Base-by-base conservation (phyloP, 2,329 filamentous ascomycete genomes). In the Phoma sp. region DNA sequence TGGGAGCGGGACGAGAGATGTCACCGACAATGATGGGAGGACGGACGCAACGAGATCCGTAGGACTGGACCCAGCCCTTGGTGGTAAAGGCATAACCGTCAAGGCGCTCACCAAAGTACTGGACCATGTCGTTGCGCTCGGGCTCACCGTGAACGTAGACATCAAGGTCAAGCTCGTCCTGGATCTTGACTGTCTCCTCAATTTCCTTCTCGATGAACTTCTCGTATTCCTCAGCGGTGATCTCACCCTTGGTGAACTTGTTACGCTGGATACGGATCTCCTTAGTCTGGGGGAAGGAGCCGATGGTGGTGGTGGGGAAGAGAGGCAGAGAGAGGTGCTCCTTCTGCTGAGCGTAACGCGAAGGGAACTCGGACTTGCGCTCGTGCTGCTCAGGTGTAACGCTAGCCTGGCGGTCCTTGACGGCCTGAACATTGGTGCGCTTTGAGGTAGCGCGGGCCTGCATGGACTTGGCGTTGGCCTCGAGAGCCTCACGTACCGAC, bases 121-220 rank as follows among this genome's bases (percentile, higher is more conserved):
- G 95, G 48, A 99, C 95, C 95, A 99, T 99, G 88, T 99, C 95
- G 83, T 99, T 99, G 79, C 95, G 92, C 87, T 99, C 95, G 57
- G 95, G 95, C 86, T 99, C 95, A 77, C 95, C 95, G 84, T 99
- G 95, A 64, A 99, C 95, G 76, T 90, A 91, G 78, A 99, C 95
- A 70, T 99, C 95, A 50, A 99, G 89, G 78, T 87, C 92, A 73
- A 99, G 93, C 83, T 98, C 95, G 73, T 98, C 92, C 83, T 99
- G 95, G 79, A 98, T 90, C 84, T 92, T 90, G 80, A 99, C 86
- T 75, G 93, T 91, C 61, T 96, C 89, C 73, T 91, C 84, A 71
- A 99, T 99, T 86, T 99, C 95, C 85, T 96, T 90, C 86, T 98
- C 91, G 70, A 99, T 99, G 86, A 99, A 99, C 80, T 91, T 90